Evolutionary conservation across 1,284 basidiomycete genomes (phyloP), one percentile per base, ranked within the genome.

Genomic region (Trichosporon sp.): DNA sequence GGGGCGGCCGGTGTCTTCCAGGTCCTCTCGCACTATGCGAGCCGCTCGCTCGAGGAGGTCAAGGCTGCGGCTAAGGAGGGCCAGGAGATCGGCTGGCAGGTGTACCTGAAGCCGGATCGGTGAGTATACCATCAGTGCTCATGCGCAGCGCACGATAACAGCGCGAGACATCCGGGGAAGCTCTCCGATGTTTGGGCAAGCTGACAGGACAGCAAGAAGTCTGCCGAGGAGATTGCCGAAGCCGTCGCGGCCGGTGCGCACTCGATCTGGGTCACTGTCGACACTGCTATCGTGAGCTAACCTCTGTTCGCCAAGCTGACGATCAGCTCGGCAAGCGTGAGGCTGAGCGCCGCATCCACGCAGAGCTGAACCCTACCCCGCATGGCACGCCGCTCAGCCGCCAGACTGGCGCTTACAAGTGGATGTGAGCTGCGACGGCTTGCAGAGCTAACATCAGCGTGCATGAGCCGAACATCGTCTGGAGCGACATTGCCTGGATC

Each of bases 401-500:
- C 40, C 46, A 56, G 5, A 56, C 59, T 2, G 23, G 36, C 21
- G 25, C 40, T 4, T 61, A 33, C 23, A 37, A 29, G 44, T 60
- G 54, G 56, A 58, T 59, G 23, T 37, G 4, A 29, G 21, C 21
- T 32, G 9, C 19, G 10, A 14, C n/a, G 23, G 9, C 9, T 6
- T 6, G 4, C 8, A 37, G 8, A 37, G 37, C 52, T 54, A 29
- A 59, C 32, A 32, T 23, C 63, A 56, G 58, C n/a, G 29, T 46
- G 16, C 59, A 61, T 37, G 64, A 68, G 31, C 34, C 46, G 29
- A 56, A 40, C 33, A 61, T 68, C 64, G 32, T 63, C 27, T 82
- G 81, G 82, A 70, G 77, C 14, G 82, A 83, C 65, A 77, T 83
- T 58, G 71, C 67, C 1, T 84, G 82, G 82, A 80, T 83, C 62